Base-by-base conservation (phyloP, 176 grass and related monocot genomes). In the Oryza punctata region DNA sequence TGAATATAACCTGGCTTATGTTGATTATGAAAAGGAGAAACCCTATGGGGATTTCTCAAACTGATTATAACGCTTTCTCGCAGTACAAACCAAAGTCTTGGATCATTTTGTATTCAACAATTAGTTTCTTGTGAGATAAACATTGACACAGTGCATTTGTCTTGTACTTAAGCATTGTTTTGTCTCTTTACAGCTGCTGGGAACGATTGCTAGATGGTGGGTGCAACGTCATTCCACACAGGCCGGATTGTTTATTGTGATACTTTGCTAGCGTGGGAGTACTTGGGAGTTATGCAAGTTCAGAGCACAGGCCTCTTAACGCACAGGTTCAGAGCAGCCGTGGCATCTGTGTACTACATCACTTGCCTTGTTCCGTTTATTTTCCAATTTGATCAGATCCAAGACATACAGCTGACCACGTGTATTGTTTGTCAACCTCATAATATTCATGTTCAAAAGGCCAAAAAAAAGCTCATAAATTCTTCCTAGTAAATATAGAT, bases 141-240 rank as follows among this genome's bases (percentile, higher is more conserved):
- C 81, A 78, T 44, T 21, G 8, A 6, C 33, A 30, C 37, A n/a
- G 33, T 72, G 23, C 2, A 37, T 64, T 33, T 85, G 13, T 47
- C 4, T 7, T 63, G 40, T 24, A 38, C 40, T 40, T 12, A 16
- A 70, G 43, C n/a, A 35, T 30, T 70, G 24, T 9, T 50, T 50
- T 1, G 32, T 18, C 54, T 72, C 78, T 89, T 82, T 60, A 78
- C 84, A 83, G 74, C 60, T 74, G 79, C 73, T 30, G 68, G 66
- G 68, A 82, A 23, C 6, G 57, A 46, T 21, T 21, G 28, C 15
- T 65, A 28, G 57, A 73, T 72, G 84, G 84, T 90, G 88, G 79
- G 37, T 69, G 74, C 88, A 78, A 10, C 24, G 79, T 79, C 88
- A 82, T n/a, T 61, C 28, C 79, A 41, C 73, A 67, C 8, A 35